Conservation (phyloP, 169 alveolate genomes). For the Perkinsus chesapeaki region DNA sequence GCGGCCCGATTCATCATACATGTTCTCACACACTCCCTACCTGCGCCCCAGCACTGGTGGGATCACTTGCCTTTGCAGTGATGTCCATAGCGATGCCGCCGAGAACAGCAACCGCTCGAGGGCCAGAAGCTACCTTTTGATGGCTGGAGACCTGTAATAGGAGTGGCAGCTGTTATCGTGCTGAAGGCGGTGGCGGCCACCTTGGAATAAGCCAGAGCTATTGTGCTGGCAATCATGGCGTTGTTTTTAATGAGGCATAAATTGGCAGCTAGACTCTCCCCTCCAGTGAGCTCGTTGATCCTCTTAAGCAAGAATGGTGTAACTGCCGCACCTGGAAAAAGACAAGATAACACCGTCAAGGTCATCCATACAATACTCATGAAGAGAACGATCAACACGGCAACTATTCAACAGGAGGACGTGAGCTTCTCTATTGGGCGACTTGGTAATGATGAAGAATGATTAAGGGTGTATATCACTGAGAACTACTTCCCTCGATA, state of each 20-base stretch:
- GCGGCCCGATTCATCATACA: neutral
- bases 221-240: constrained; percentile 26
- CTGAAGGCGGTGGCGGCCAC: too few species aligned
- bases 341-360: too few species aligned
- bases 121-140: neutral
- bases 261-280: constrained; percentile 57
- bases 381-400: too few species aligned
- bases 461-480: too few species aligned
- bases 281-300: constrained; percentile 68
- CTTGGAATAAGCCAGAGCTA: neutral
- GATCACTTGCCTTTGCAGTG: neutral
- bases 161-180: neutral
- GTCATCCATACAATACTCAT: too few species aligned
- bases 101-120: neutral
- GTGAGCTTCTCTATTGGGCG: too few species aligned
- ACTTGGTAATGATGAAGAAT: too few species aligned
- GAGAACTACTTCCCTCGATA: too few species aligned
- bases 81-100: neutral
- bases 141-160: neutral
- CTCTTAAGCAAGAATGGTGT: constrained; percentile 71
- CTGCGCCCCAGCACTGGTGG: neutral
- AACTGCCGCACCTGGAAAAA: constrained; percentile 50
- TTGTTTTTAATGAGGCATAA: constrained; percentile 56
- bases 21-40: neutral
- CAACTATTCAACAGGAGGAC: too few species aligned